These are phyloP conservation scores for Pleurotus tuber-regium DNA, from an alignment of 768 basidiomycete species.

Conservation along the genomic window DNA sequence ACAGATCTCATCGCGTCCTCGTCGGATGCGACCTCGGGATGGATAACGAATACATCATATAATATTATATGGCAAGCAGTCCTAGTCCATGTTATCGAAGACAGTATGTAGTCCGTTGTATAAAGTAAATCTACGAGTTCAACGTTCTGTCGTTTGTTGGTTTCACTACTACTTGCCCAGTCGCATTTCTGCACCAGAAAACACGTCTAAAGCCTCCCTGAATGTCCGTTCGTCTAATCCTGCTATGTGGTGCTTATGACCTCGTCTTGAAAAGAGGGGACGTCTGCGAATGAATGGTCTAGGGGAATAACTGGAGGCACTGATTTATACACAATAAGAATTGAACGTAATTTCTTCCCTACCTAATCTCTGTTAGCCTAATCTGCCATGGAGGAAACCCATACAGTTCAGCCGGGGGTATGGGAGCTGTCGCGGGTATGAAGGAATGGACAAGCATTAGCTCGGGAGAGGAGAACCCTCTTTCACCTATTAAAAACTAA, in stretches of 20 bases:
- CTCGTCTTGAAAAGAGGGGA: not conserved
- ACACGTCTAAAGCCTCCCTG: conserved; percentile 71
- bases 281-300: no score
- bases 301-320: conserved; percentile 14
- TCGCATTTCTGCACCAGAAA: conserved; percentile 71
- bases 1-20: no score
- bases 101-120: not conserved
- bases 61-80: no score
- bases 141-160: not conserved
- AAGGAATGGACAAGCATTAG: conserved; percentile 74
- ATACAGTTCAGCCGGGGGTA: conserved; percentile 58
- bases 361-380: conserved; percentile 81
- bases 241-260: not conserved
- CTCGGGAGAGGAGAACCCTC: conserved; percentile 65
- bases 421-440: conserved; percentile 31
- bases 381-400: conserved; percentile 88
- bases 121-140: not conserved
- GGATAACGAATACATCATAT: no score
- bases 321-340: conserved; percentile 11
- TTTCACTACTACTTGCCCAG: conserved; percentile 57
- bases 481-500: conserved; percentile 36
- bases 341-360: conserved; percentile 22
- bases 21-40: no score
- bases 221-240: conserved; percentile 55
- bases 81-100: no score